phyloP scores from a whole-genome alignment of 2,329 filamentous ascomycete species.

The Verticillium dahliae region DNA sequence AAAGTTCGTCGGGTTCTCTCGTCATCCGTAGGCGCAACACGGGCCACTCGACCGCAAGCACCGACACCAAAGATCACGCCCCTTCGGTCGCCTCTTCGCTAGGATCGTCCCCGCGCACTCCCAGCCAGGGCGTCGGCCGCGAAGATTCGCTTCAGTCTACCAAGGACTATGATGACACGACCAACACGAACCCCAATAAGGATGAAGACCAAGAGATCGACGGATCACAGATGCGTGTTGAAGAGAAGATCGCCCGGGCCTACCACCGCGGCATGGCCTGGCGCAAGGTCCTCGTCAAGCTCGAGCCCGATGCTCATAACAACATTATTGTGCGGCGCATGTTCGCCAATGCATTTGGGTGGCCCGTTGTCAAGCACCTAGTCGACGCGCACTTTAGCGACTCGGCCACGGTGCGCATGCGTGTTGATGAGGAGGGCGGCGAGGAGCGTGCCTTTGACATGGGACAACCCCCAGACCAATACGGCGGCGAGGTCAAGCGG shows the following conservation, averaged over 20 bases:
- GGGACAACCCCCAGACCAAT: conserved; percentile 46
- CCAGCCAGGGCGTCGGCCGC: conserved; percentile 24
- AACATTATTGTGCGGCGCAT: conserved; percentile 95
- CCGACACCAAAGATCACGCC: conserved; percentile 1
- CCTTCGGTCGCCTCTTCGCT: background rate
- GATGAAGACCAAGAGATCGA: conserved; percentile 35
- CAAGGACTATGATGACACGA: conserved; percentile 46
- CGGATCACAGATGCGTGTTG: conserved; percentile 72
- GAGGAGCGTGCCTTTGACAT: conserved; percentile 62
- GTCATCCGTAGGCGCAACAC: conserved; percentile 19
- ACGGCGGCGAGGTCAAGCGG: conserved; percentile 59
- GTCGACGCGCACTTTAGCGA: conserved; percentile 93
- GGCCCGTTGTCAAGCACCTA: conserved; percentile 92
- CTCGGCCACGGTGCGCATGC: conserved; percentile 55
- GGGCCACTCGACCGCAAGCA: conserved; percentile 8
- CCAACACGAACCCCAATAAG: conserved; percentile 38
- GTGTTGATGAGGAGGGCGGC: conserved; percentile 61
- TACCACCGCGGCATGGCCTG: conserved; percentile 90
- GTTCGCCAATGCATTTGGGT: conserved; percentile 96
- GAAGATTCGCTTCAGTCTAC: conserved; percentile 36
- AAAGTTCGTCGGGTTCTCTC: conserved; percentile 27
- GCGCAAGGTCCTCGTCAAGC: conserved; percentile 92
- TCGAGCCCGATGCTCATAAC: conserved; percentile 97
- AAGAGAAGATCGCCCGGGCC: conserved; percentile 94
- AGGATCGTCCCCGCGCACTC: conserved; percentile 6